phyloP scores from a whole-genome alignment of 1,139 yeast genomes.

The Kodamaea derodonti region DNA sequence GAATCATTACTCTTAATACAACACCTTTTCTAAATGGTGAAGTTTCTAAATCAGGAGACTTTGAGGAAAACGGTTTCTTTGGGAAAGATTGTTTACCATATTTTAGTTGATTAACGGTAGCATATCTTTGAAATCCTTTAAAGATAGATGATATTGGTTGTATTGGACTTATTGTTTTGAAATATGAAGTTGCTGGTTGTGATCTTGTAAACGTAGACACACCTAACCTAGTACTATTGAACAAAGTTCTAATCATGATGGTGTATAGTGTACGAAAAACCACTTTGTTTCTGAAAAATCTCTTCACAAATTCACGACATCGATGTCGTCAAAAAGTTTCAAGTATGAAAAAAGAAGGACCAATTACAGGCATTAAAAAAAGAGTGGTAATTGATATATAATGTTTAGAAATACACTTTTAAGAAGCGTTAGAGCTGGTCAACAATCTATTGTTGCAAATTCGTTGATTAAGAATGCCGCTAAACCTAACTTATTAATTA shows the following conservation, averaged over 20 bases:
- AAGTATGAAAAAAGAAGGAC: background rate
- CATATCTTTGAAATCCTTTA: constrained; percentile 33
- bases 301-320: background rate
- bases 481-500: too few species aligned
- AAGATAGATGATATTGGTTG: constrained; percentile 11
- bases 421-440: constrained; percentile 26
- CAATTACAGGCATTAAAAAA: constrained; percentile 9
- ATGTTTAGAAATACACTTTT: constrained; percentile 34
- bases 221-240: constrained; percentile 7
- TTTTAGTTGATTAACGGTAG: constrained; percentile 71
- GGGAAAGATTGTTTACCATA: constrained; percentile 61
- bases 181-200: constrained; percentile 8
- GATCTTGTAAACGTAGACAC: constrained; percentile 1
- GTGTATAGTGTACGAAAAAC: background rate
- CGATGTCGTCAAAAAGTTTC: background rate
- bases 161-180: constrained; percentile 7
- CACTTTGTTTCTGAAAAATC: background rate
- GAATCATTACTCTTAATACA: constrained; percentile 88
- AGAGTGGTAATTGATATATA: constrained; percentile 2
- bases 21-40: constrained; percentile 91
- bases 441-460: constrained; percentile 8
- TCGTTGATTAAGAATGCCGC: constrained; percentile 11
- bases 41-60: constrained; percentile 77
- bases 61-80: constrained; percentile 41
- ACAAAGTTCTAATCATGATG: constrained; percentile 14